Conservation (phyloP, 257 asterid species). For the Datura wrightii region DNA sequence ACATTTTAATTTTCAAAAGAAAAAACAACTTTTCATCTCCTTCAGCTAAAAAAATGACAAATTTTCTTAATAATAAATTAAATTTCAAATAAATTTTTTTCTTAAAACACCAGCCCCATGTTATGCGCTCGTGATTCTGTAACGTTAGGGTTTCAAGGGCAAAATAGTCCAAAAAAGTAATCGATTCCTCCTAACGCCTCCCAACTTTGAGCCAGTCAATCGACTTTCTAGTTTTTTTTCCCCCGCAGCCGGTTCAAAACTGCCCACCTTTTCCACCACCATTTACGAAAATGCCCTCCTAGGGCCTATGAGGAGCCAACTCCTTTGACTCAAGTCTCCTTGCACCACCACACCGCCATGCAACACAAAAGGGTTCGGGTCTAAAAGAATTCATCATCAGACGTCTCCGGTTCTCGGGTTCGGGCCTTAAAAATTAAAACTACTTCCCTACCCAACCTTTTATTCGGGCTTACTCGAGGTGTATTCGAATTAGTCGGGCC, state of each 20-base stretch:
- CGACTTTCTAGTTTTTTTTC: neutral
- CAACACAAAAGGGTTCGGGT: neutral
- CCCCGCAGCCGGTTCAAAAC: neutral
- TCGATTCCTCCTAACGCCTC: neutral
- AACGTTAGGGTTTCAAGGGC: constrained; percentile 47
- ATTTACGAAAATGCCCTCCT: constrained; percentile 35
- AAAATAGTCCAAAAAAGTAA: constrained; percentile 38
- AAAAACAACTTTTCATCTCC: neutral
- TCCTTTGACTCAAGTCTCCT: constrained; percentile 26
- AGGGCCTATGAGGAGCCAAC: neutral
- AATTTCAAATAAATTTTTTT: neutral
- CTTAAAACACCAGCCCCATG: neutral
- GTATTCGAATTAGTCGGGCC: neutral
- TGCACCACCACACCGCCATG: neutral
- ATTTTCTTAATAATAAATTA: neutral
- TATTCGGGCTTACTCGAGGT: neutral
- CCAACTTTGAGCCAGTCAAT: constrained; percentile 6
- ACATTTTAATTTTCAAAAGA: constrained; percentile 32
- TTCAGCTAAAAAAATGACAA: neutral
- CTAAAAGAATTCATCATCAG: neutral
- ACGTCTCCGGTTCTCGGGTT: too few relatives aligned
- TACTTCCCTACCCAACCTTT: too few relatives aligned
- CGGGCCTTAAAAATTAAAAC: neutral
- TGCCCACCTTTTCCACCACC: neutral
- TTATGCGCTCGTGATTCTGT: neutral